Conservation (phyloP, 257 asterid genomes). For the Solanum tarijense region DNA sequence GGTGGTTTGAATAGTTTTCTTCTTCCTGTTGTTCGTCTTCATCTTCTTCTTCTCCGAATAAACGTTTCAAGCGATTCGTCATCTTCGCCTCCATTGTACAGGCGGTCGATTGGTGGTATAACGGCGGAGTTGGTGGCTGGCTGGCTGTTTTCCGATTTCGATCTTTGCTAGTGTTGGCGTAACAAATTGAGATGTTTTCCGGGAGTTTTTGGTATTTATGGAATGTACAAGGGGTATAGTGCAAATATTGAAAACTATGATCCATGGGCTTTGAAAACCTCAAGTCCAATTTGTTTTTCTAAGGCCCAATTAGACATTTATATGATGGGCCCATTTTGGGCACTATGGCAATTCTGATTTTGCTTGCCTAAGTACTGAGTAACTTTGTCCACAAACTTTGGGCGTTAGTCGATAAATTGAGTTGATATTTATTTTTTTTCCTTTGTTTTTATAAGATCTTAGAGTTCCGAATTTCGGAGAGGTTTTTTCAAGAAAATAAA, state of each 20-base stretch:
- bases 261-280: background rate
- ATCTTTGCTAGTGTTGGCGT: background rate
- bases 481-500: too few relatives aligned
- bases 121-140: background rate
- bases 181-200: background rate
- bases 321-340: background rate
- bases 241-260: background rate
- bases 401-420: fast-evolving
- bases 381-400: too few relatives aligned
- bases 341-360: background rate
- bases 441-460: too few relatives aligned
- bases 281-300: background rate
- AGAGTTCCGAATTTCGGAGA: too few relatives aligned
- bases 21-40: conserved; percentile 17
- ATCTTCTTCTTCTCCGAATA: conserved; percentile 16
- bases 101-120: background rate
- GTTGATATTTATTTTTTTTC: too few relatives aligned
- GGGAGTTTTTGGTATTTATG: background rate
- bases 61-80: background rate
- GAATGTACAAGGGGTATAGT: background rate
- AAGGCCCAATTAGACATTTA: background rate
- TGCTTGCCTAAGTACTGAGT: fast-evolving
- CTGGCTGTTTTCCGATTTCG: background rate
- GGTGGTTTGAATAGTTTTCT: conserved; percentile 3
- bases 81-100: background rate